Evolutionary conservation across 2,329 filamentous ascomycete species (phyloP), one percentile per base, ranked within the genome.

Genomic region (Verticillium longisporum): DNA sequence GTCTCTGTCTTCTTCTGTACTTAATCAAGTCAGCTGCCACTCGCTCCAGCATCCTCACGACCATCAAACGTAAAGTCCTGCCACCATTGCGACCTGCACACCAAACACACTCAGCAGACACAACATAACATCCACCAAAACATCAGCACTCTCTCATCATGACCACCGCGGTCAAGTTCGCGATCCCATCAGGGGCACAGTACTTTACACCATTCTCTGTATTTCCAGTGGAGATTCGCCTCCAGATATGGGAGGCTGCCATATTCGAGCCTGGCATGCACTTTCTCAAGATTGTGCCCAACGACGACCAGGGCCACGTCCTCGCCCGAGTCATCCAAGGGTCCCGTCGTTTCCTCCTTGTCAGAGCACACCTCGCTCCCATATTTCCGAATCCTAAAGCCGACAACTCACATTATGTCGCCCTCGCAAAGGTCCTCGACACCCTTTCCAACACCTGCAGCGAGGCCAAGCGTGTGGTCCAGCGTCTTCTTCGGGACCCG

Each of bases 191-290:
- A 21, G 61, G 67, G 33, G 75, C 65, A 31, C 71, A 72, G 38
- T 66, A 58, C 32, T 76, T 76, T 60, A 56, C 64, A 3, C 68
- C 66, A 3, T 76, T 76, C 60, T 36, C 65, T 14, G 67, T 63
- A n/a, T 63, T 76, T n/a, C 74, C 74, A 1, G 61, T 69, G 3
- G 74, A 76, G 60, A 67, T 76, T 9, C 73, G 74, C 34, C 66
- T 70, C 33, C 68, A 71, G 41, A 73, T 76, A 59, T 76, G 74
- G 74, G 68, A 68, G 45, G 55, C 58, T 21, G 68, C 69, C 26
- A 61, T 76, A 10, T 62, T 67, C 1, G 66, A 70, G 10, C 72
- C 73, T 0, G 74, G 74, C 32, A 70, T 75, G 66, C 70, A 74
- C 50, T 76, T 74, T 50, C 65, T 76, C 60, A 70, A 68, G 59